phyloP scores from a whole-genome alignment of 495 filamentous ascomycete genomes.

The Hypoxylon cercidicola region DNA sequence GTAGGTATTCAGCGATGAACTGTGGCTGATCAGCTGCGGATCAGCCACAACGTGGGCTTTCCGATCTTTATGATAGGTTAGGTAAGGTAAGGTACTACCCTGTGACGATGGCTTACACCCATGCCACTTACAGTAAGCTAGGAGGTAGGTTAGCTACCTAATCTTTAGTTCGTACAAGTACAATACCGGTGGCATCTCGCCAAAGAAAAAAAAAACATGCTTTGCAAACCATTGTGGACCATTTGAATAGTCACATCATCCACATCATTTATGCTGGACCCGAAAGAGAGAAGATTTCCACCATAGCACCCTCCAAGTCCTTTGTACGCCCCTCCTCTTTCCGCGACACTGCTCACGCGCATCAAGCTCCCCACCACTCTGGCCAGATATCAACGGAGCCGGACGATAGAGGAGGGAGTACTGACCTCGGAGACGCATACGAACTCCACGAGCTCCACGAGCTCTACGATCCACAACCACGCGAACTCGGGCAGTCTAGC shows the following conservation, averaged over 20 bases:
- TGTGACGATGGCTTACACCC: too few relatives aligned
- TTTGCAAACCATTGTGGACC: slow-evolving; percentile 19
- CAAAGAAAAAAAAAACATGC: not conserved
- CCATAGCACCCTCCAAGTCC: slow-evolving; percentile 49
- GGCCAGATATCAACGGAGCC: slow-evolving; percentile 33
- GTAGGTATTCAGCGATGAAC: too few relatives aligned
- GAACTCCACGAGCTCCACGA: slow-evolving; percentile 36
- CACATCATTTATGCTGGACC: slow-evolving; percentile 1
- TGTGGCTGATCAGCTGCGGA: too few relatives aligned
- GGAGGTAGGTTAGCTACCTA: too few relatives aligned
- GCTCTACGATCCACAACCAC: slow-evolving; percentile 30
- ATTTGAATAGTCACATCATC: slow-evolving; percentile 16
- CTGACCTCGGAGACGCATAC: slow-evolving; percentile 36
- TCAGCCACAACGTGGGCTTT: too few relatives aligned
- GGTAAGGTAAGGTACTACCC: too few relatives aligned
- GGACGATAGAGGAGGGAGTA: slow-evolving; percentile 56
- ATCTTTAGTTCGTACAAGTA: not conserved
- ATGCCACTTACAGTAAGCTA: too few relatives aligned
- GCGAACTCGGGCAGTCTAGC: slow-evolving; percentile 42
- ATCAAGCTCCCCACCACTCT: slow-evolving; percentile 31
- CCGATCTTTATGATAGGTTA: too few relatives aligned
- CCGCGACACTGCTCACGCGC: slow-evolving; percentile 42
- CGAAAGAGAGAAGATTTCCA: slow-evolving; percentile 34
- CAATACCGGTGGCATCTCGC: not conserved
- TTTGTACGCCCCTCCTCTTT: slow-evolving; percentile 53